These are phyloP conservation scores for Sporodiniella umbellata DNA, from an alignment of 371 early-diverging fungal genomes.

Conservation along the genomic window DNA sequence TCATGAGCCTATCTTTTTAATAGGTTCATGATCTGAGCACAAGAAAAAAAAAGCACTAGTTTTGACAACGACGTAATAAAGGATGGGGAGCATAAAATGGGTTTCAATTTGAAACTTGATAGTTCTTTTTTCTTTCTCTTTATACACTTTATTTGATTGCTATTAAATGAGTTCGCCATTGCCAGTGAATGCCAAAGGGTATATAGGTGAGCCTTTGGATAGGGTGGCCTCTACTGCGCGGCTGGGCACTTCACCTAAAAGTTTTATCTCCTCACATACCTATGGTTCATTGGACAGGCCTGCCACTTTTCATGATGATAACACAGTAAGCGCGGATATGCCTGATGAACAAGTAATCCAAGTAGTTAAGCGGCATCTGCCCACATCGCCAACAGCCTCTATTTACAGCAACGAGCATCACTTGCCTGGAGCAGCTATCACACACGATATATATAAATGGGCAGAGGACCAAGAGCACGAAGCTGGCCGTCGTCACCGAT, in stretches of 20 bases:
- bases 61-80: not conserved
- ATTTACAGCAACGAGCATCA: conserved; percentile 25
- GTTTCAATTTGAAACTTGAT: too few species aligned
- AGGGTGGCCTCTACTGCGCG: conserved; percentile 23
- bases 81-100: not conserved
- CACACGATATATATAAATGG: conserved; percentile 63
- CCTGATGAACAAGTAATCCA: conserved; percentile 30
- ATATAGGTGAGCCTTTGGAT: conserved; percentile 12
- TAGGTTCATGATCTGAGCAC: too few species aligned
- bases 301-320: conserved; percentile 18
- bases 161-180: conserved; percentile 46
- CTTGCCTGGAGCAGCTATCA: conserved; percentile 45
- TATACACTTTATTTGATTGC: conserved; percentile 1
- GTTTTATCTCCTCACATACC: conserved; percentile 20
- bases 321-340: conserved; percentile 17
- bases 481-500: conserved; percentile 26
- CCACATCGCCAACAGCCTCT: conserved; percentile 9
- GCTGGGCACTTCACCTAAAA: conserved; percentile 30
- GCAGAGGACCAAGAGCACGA: conserved; percentile 31
- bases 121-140: conserved; percentile 6
- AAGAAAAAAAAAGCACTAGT: not conserved
- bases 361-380: conserved; percentile 31
- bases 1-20: too few species aligned
- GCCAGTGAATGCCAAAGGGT: conserved; percentile 45
- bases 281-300: conserved; percentile 29